Percentiles rank a stretch among this genome's conserved stretches.
Evolutionary conservation across 768 basidiomycete genomes (phyloP).

Genomic region (Mycena kentingensis): DNA sequence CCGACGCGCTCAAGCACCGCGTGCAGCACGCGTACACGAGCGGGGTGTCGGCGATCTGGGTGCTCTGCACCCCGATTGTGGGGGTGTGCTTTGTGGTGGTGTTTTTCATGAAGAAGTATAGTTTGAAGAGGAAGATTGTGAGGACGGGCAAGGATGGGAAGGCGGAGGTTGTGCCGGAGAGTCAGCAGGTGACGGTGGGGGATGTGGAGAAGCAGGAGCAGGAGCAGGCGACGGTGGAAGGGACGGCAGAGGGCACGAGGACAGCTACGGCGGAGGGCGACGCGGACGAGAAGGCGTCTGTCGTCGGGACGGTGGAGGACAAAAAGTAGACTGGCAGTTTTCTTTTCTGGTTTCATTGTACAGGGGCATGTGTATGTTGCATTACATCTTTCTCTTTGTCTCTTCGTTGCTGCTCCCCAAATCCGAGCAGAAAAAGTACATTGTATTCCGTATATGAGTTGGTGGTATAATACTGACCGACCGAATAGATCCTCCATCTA

Average conservation of each 20-base stretch:
- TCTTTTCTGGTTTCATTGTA: too few relatives aligned
- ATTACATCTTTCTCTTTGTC: neutral
- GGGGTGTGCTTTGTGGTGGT: slow-evolving; percentile 14
- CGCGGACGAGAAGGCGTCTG: neutral
- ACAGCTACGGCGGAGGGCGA: neutral
- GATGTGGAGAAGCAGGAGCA: neutral
- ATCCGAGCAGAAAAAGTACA: too few relatives aligned
- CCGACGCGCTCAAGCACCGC: slow-evolving; percentile 11
- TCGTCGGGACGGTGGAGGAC: neutral
- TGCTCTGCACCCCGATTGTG: slow-evolving; percentile 17
- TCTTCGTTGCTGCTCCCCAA: too few relatives aligned
- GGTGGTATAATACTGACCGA: neutral
- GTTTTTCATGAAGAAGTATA: slow-evolving; percentile 23
- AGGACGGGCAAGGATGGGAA: slow-evolving; percentile 7
- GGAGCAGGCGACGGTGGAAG: neutral
- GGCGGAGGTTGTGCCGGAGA: slow-evolving; percentile 3
- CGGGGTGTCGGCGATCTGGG: slow-evolving; percentile 18
- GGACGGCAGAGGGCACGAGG: neutral
- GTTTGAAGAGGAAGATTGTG: slow-evolving; percentile 18
- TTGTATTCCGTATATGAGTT: too few relatives aligned
- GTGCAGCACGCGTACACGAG: slow-evolving; percentile 19
- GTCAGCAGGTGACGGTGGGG: neutral
- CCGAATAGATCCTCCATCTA: neutral
- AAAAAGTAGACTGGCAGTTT: neutral
- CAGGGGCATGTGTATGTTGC: neutral